Evolutionary conservation across 192 early-diverging fungal species (phyloP).

Genomic region (Entomortierella beljakovae): DNA sequence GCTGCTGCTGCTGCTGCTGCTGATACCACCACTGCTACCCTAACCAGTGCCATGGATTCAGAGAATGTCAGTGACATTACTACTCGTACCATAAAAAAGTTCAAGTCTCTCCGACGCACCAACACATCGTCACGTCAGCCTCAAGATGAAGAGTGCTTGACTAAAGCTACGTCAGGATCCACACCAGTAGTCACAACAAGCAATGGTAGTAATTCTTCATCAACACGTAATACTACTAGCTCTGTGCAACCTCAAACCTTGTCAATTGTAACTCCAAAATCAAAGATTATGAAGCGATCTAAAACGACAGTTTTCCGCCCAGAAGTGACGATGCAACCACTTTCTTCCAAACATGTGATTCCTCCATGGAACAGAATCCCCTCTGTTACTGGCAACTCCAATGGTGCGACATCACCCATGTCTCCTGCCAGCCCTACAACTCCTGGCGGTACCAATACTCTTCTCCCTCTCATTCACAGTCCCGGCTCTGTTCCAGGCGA

Average conservation of each 20-base stretch:
- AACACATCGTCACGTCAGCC: slow-evolving; percentile 1
- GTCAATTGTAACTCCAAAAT: not conserved
- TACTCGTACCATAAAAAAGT: slow-evolving; percentile 38
- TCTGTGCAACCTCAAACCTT: not conserved
- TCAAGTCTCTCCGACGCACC: slow-evolving; percentile 43
- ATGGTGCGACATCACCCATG: not conserved
- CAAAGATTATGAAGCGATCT: slow-evolving; percentile 41
- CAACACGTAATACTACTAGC: not conserved
- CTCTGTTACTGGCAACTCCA: not conserved
- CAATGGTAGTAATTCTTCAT: not conserved
- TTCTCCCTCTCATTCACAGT: not conserved
- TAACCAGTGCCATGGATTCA: not conserved
- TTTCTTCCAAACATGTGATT: slow-evolving; percentile 47
- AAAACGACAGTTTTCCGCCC: slow-evolving; percentile 46
- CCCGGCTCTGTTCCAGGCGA: slow-evolving; percentile 6
- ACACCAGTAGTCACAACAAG: not conserved
- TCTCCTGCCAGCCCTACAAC: slow-evolving; percentile 31
- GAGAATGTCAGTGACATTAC: slow-evolving; percentile 6
- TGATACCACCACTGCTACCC: not conserved
- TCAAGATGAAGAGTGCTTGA: not conserved
- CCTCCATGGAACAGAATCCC: slow-evolving; percentile 53
- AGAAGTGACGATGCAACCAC: slow-evolving; percentile 45
- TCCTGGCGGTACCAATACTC: not conserved
- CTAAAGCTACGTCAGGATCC: not conserved
- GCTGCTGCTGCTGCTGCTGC: no score